These are phyloP conservation scores for Stagonosporopsis rhizophila DNA, from an alignment of 2,329 filamentous ascomycete genomes.

Conservation along the genomic window DNA sequence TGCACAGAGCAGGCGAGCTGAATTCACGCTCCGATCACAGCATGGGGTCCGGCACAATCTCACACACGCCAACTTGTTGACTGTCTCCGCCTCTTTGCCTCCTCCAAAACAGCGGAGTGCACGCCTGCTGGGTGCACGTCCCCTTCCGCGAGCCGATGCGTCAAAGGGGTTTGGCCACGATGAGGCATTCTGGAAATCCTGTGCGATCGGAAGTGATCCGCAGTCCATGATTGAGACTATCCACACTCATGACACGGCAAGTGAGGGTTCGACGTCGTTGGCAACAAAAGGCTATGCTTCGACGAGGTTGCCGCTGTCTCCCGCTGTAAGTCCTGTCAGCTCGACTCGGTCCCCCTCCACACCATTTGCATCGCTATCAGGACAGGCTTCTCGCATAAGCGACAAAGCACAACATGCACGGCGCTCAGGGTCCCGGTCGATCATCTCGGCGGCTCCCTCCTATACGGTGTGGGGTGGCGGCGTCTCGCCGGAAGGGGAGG, in stretches of 20 bases:
- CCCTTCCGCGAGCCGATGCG: neutral
- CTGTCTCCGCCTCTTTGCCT: conserved; percentile 37
- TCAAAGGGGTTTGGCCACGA: conserved; percentile 20
- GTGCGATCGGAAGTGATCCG: conserved; percentile 39
- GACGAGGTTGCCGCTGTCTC: conserved; percentile 26
- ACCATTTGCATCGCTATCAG: conserved; percentile 26
- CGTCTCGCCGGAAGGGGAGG: conserved; percentile 10
- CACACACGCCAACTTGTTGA: conserved; percentile 25
- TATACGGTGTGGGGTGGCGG: conserved; percentile 12
- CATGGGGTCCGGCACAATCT: conserved; percentile 33
- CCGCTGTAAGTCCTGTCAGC: conserved; percentile 29
- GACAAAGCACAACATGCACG: conserved; percentile 31
- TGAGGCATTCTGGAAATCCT: conserved; percentile 44
- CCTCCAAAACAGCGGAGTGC: conserved; percentile 22
- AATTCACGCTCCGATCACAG: conserved; percentile 32
- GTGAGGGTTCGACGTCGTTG: conserved; percentile 9
- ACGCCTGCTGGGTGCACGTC: conserved; percentile 6
- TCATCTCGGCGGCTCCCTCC: conserved; percentile 24
- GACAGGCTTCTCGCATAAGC: conserved; percentile 29
- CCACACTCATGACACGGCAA: conserved; percentile 5
- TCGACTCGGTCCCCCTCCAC: conserved; percentile 15
- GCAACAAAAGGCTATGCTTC: conserved; percentile 21
- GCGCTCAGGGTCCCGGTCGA: conserved; percentile 24
- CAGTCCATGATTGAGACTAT: conserved; percentile 10
- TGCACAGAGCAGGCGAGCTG: conserved; percentile 19